Conservation (phyloP, 176 grass and related monocot species). For the Eleusine indica region DNA sequence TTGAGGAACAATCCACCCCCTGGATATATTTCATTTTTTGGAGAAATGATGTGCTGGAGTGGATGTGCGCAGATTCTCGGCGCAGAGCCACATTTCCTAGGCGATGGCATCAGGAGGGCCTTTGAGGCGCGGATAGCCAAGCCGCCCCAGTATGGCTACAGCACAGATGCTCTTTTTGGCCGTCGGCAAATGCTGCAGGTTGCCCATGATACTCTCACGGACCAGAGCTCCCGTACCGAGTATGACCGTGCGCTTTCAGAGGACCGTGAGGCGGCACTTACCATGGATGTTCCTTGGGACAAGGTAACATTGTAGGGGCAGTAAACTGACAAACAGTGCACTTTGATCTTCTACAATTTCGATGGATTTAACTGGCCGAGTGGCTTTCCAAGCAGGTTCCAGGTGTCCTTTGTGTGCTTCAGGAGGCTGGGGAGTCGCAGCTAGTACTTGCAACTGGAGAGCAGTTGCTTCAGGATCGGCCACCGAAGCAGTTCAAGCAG, state of each 20-base stretch:
- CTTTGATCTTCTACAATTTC: slow-evolving; percentile 14
- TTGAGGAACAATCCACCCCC: not conserved
- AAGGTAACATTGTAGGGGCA: slow-evolving; percentile 55
- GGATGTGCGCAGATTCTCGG: slow-evolving; percentile 65
- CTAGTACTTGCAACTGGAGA: slow-evolving; percentile 61
- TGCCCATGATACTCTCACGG: slow-evolving; percentile 65
- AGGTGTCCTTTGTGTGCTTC: slow-evolving; percentile 75
- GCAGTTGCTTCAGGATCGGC: slow-evolving; percentile 62
- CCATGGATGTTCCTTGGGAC: slow-evolving; percentile 72
- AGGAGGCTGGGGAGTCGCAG: slow-evolving; percentile 76
- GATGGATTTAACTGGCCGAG: not conserved
- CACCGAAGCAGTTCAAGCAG: slow-evolving; percentile 83
- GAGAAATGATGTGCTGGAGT: not conserved
- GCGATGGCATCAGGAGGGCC: slow-evolving; percentile 74
- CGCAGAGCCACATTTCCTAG: slow-evolving; percentile 74
- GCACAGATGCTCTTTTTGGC: slow-evolving; percentile 66
- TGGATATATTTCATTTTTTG: not conserved
- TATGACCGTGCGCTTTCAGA: slow-evolving; percentile 64
- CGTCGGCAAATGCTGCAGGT: slow-evolving; percentile 76
- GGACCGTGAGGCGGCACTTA: slow-evolving; percentile 49
- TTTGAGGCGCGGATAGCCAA: slow-evolving; percentile 75
- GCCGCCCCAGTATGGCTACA: slow-evolving; percentile 71
- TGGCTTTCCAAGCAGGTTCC: slow-evolving; percentile 61
- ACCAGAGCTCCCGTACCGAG: slow-evolving; percentile 61
- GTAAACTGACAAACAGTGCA: not conserved